Evolutionary conservation across 2,329 filamentous ascomycete genomes (phyloP).

Genomic region (Alternaria angustiovoidea): DNA sequence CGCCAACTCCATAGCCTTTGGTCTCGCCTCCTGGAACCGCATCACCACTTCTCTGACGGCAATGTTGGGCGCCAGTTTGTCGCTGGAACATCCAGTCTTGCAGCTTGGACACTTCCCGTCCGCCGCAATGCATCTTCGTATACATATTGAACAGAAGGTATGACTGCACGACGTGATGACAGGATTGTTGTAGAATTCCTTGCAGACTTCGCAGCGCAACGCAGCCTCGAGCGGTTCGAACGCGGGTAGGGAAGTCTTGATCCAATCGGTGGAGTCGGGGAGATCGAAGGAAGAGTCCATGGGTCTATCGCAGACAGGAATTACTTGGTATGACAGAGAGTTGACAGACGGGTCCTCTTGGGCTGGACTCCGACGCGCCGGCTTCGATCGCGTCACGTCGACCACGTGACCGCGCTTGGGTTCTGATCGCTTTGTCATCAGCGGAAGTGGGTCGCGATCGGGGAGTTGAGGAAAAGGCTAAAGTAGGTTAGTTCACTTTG

Average conservation of each 20-base stretch:
- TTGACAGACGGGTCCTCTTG: conserved; percentile 17
- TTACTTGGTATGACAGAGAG: conserved; percentile 13
- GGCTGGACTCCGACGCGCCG: conserved; percentile 17
- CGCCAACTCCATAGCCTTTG: conserved; percentile 71
- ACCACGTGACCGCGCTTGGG: conserved; percentile 24
- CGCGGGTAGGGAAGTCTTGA: conserved; percentile 70
- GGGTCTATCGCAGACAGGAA: conserved; percentile 12
- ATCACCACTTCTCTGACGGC: conserved; percentile 85
- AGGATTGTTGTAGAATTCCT: conserved; percentile 93
- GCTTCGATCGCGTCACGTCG: conserved; percentile 20
- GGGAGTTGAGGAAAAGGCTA: neutral
- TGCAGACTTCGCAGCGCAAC: conserved; percentile 95
- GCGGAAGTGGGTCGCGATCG: neutral
- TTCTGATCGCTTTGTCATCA: conserved; percentile 18
- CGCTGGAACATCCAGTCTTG: conserved; percentile 78
- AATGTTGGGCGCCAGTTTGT: conserved; percentile 85
- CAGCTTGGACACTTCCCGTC: conserved; percentile 92
- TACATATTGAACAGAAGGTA: conserved; percentile 96
- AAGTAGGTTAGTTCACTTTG: neutral
- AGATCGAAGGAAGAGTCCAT: conserved; percentile 56
- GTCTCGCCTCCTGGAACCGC: conserved; percentile 73
- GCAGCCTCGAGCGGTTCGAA: conserved; percentile 80
- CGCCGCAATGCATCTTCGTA: conserved; percentile 80
- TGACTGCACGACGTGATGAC: conserved; percentile 96
- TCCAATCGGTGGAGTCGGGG: conserved; percentile 86